Conservation (phyloP, 2,329 filamentous ascomycete species). For the Aureobasidium sp. region DNA sequence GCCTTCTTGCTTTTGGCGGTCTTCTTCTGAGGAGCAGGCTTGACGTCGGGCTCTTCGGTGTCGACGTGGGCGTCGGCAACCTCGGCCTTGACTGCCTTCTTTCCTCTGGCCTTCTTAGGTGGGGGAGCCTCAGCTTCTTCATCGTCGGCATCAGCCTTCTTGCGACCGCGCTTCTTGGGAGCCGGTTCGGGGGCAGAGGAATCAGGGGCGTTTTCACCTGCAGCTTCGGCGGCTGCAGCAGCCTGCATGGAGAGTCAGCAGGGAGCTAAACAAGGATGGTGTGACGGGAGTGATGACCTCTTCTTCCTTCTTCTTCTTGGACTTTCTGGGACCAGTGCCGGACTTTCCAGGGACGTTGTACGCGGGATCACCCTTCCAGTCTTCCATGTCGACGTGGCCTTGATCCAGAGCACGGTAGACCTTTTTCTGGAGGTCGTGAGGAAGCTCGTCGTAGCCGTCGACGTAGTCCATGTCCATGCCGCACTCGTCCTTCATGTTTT, state of each 20-base stretch:
- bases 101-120: conserved; percentile 20
- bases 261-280: background rate
- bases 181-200: conserved; percentile 21
- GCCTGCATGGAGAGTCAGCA: background rate
- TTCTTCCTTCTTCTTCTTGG: conserved; percentile 24
- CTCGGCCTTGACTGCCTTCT: conserved; percentile 21
- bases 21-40: conserved; percentile 17
- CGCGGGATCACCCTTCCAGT: conserved; percentile 76
- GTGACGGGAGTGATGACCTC: conserved; percentile 14
- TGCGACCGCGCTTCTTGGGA: conserved; percentile 34
- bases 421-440: conserved; percentile 61
- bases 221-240: conserved; percentile 18
- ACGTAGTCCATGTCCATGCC: conserved; percentile 55
- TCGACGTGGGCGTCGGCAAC: conserved; percentile 18
- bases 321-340: conserved; percentile 46
- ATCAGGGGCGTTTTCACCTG: conserved; percentile 10
- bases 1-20: conserved; percentile 13
- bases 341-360: conserved; percentile 58
- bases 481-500: conserved; percentile 53
- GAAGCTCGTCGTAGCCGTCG: conserved; percentile 73
- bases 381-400: conserved; percentile 73
- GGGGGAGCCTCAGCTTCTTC: conserved; percentile 25
- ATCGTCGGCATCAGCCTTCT: conserved; percentile 30
- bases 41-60: conserved; percentile 14
- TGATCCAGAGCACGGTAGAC: conserved; percentile 61